Evolutionary conservation across 305 asterid genomes (phyloP), one percentile per base, ranked within the genome.

Genomic region (Withania somnifera): DNA sequence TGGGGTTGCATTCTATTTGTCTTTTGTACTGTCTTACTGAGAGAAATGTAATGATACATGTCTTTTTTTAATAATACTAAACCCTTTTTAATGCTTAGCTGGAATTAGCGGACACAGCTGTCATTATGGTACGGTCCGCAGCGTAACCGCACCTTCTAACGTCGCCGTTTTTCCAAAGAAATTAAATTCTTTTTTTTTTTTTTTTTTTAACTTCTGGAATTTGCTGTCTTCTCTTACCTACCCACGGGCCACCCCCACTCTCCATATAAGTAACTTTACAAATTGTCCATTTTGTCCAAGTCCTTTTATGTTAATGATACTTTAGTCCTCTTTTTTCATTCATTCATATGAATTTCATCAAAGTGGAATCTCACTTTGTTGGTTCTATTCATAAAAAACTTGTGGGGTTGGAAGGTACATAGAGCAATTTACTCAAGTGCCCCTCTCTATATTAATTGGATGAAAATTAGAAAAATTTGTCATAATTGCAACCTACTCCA

Each of bases 61-160:
- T n/a, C n/a, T n/a, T n/a, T n/a, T 38, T 38, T 20, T 19, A 19
- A 10, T 9, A 67, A n/a, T 34, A 9, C n/a, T 36, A 36, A 66
- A 34, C 34, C 84, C 87, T 78, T 85, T 84, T 66, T 85, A 88
- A 82, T 81, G 92, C 87, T 87, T 87, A 87, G 90, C 91, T 91
- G 93, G 94, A 91, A 86, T 86, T 89, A 83, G 90, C 90, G 91
- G 90, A 77, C 88, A 84, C 88, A 88, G 86, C 84, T 88, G 91
- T 87, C 87, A 80, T 42, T 22, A 53, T n/a, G 87, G 89, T 87
- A 85, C 92, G 84, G 81, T 79, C 26, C 24, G 54, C 79, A 47
- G 38, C 68, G 75, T 76, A 85, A 83, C 45, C 84, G 82, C 89
- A 82, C 87, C 90, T 81, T 81, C 80, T 84, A 73, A 87, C 87